Evolutionary conservation across 1,139 yeast species (phyloP).

Genomic region (Candida pseudoviswanathii): DNA sequence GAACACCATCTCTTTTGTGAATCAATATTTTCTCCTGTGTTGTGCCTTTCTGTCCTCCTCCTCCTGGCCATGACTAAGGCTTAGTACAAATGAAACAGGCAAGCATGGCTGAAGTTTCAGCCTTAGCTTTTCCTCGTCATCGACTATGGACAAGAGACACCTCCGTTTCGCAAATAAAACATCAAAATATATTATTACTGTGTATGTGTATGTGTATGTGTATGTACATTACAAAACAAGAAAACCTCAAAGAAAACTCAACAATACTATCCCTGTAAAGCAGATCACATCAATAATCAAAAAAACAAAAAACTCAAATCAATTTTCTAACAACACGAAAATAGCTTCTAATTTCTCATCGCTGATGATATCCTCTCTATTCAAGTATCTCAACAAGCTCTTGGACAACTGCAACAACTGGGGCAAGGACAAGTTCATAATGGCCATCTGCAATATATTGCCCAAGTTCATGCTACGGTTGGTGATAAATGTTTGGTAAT

Average conservation of each 20-base stretch:
- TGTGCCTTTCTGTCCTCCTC: no score
- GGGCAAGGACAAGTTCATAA: slow-evolving; percentile 66
- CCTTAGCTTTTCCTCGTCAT: no score
- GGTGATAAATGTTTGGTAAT: slow-evolving; percentile 89
- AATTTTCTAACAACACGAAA: slow-evolving; percentile 30
- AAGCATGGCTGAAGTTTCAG: no score
- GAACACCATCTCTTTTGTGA: no score
- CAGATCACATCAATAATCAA: neutral
- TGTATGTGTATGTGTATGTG: neutral
- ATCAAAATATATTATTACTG: slow-evolving; percentile 2
- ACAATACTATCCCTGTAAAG: neutral
- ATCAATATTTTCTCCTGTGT: no score
- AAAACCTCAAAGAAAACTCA: neutral
- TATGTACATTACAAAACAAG: neutral
- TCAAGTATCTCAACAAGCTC: slow-evolving; percentile 64
- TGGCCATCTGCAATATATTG: slow-evolving; percentile 71
- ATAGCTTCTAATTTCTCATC: slow-evolving; percentile 30
- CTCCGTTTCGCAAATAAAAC: neutral
- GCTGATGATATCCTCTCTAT: slow-evolving; percentile 52
- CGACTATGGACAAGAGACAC: neutral
- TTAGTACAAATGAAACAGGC: no score
- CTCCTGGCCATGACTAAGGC: no score
- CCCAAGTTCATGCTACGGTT: slow-evolving; percentile 72
- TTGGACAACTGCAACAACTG: slow-evolving; percentile 68
- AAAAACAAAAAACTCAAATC: neutral